Percentiles rank a stretch among this genome's conserved stretches.
phyloP scores from a whole-genome alignment of 116 monocot species.

The Dioscorea cayenensis region DNA sequence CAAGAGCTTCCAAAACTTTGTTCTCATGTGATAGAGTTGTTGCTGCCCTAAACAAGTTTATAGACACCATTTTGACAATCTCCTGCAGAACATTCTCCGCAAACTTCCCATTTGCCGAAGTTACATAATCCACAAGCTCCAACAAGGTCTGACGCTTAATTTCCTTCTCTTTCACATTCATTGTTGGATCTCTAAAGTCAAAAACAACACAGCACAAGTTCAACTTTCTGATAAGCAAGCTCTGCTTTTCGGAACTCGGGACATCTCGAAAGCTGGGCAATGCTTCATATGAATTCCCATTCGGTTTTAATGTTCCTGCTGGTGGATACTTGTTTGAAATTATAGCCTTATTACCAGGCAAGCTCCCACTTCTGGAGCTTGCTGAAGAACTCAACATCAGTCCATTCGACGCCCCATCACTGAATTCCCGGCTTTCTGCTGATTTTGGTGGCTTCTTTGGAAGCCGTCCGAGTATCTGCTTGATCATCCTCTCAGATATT shows the following conservation, averaged over 20 bases:
- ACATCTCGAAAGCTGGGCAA: constrained; percentile 23
- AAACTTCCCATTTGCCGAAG: constrained; percentile 16
- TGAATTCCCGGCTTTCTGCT: constrained; percentile 18
- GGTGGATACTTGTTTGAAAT: constrained; percentile 11
- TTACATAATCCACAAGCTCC: constrained; percentile 21
- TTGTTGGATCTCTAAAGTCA: constrained; percentile 18
- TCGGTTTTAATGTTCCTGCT: constrained; percentile 6
- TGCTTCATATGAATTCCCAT: constrained; percentile 18
- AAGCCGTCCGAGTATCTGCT: constrained; percentile 49
- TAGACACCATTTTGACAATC: constrained; percentile 10
- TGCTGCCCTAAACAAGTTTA: constrained; percentile 18
- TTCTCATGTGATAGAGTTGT: constrained; percentile 12
- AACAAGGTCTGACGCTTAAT: constrained; percentile 17
- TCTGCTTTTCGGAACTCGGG: constrained; percentile 15
- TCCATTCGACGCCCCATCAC: constrained; percentile 1
- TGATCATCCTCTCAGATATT: constrained; percentile 29
- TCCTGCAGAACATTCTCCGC: constrained; percentile 15
- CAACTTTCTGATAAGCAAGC: constrained; percentile 12
- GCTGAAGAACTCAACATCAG: constrained; percentile 14
- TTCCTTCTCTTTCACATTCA: constrained; percentile 20
- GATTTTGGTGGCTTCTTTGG: constrained; percentile 50
- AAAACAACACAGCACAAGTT: constrained; percentile 22
- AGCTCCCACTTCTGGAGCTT: constrained; percentile 26
- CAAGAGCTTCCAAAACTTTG: constrained; percentile 14
- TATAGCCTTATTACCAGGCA: neutral